Evolutionary conservation across 2,329 filamentous ascomycete species (phyloP), one percentile per base, ranked within the genome.

Genomic region (Talaromyces marneffei): DNA sequence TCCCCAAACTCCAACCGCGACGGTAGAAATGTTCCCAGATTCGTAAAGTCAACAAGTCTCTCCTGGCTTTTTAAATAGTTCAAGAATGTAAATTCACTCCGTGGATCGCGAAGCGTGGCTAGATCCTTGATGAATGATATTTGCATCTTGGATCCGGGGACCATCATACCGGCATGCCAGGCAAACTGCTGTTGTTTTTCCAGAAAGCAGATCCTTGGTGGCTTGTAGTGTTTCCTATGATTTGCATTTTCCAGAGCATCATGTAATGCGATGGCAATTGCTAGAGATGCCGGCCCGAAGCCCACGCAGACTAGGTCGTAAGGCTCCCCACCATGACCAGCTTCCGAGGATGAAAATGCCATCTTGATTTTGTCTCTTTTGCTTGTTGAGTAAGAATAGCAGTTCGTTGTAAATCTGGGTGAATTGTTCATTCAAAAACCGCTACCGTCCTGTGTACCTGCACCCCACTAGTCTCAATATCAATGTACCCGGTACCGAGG

Each of bases 61-160:
- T 83, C 83, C 68, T 95, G 88, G 68, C 84, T 78, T 78, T 95
- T 89, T 12, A 97, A 84, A 74, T 97, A 97, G 77, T 97, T 97
- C 71, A 96, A 80, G 77, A 97, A 97, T 14, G 93, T 97, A 76
- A 97, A 97, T 69, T 92, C 84, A 66, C 90, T 96, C 65, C 89
- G 85, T 7, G 93, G 93, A 72, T 97, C 87, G 62, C 93, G 85
- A 67, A 96, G 82, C 3, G 91, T 94, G 3, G 93, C 93, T 74
- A 97, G 85, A 72, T 97, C 93, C 79, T 97, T 97, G 78, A 97
- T 84, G 79, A 96, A 97, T 9, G 91, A 95, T 68, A 97, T 97
- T 74, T 97, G 93, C 93, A 97, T 97, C 78, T 89, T 92, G 57
- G 92, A 90, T 4, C 92, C 92, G 0, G 92, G 91, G 2, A 97